Percentiles rank a stretch among this genome's conserved stretches.
Conservation (phyloP, 768 basidiomycete species). For the Exidia glandulosa region DNA sequence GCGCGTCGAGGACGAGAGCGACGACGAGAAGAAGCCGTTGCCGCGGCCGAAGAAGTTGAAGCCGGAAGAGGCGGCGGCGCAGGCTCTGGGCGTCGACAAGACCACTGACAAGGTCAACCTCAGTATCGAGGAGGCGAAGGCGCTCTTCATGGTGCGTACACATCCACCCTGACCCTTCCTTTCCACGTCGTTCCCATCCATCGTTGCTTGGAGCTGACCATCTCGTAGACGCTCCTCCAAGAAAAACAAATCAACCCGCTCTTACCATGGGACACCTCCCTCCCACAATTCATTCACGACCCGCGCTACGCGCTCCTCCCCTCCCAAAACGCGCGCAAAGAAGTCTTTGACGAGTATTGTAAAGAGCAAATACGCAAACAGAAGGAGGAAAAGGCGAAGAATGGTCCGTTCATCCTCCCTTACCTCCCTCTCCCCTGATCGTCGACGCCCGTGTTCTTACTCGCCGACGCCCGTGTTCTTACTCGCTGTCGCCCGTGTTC, state of each 20-base stretch:
- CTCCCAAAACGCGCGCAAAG: conserved; percentile 71
- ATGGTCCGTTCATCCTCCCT: too few species aligned
- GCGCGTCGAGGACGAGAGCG: conserved; percentile 12
- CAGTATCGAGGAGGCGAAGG: conserved; percentile 79
- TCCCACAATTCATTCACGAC: conserved; percentile 87
- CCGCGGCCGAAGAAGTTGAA: background rate
- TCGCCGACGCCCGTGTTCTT: too few species aligned
- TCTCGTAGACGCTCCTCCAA: conserved; percentile 72
- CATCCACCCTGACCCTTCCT: conserved; percentile 8
- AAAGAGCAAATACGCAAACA: conserved; percentile 75
- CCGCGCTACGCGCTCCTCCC: conserved; percentile 88
- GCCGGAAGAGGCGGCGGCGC: background rate
- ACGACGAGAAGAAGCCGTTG: background rate
- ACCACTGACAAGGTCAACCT: conserved; percentile 45
- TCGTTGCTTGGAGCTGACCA: too few species aligned
- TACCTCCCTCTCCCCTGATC: too few species aligned
- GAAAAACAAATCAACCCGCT: conserved; percentile 92
- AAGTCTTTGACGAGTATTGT: conserved; percentile 97
- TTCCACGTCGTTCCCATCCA: background rate
- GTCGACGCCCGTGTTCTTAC: too few species aligned
- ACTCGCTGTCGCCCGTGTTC: too few species aligned
- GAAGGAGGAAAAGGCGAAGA: conserved; percentile 52
- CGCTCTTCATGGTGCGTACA: conserved; percentile 74
- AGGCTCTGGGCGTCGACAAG: conserved; percentile 2
- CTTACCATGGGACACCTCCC: conserved; percentile 84